Evolutionary conservation across 1,284 basidiomycete genomes (phyloP).

Genomic region (Singerocomus inundabilis): DNA sequence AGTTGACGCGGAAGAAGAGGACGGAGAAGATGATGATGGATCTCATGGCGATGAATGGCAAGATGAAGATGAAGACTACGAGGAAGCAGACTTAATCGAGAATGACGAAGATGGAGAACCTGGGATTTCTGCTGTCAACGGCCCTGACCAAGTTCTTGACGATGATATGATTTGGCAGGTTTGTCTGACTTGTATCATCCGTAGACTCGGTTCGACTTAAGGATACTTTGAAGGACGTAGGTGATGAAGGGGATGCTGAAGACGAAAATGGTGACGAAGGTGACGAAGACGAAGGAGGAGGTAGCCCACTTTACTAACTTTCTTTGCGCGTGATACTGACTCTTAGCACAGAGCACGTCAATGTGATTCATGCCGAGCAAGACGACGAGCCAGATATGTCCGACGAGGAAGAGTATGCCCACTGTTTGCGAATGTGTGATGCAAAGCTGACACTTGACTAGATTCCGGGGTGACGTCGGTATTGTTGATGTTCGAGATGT

Average conservation of each 20-base stretch:
- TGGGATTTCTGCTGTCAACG: constrained; percentile 39
- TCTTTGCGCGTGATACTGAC: constrained; percentile 11
- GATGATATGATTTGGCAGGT: constrained; percentile 78
- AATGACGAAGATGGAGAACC: constrained; percentile 55
- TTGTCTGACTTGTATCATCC: constrained; percentile 23
- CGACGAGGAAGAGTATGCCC: constrained; percentile 66
- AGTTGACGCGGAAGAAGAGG: constrained; percentile 58
- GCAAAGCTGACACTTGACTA: constrained; percentile 28
- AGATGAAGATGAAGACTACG: constrained; percentile 62
- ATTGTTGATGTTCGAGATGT: constrained; percentile 44
- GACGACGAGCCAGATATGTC: constrained; percentile 64
- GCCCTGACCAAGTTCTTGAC: constrained; percentile 40
- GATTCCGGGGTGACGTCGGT: constrained; percentile 51
- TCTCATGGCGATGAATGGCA: constrained; percentile 68
- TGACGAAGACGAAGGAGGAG: constrained; percentile 46
- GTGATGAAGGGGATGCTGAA: constrained; percentile 56
- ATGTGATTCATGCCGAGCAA: constrained; percentile 52
- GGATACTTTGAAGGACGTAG: constrained; percentile 50
- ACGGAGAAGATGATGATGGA: constrained; percentile 57
- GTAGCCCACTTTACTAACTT: constrained; percentile 21
- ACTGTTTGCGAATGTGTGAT: background rate
- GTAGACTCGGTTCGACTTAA: constrained; percentile 3
- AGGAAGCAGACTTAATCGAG: constrained; percentile 55
- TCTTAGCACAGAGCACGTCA: constrained; percentile 26
- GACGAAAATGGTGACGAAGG: constrained; percentile 42